Evolutionary conservation across 2,329 filamentous ascomycete genomes (phyloP).

Genomic region (Uncinocarpus reesii): DNA sequence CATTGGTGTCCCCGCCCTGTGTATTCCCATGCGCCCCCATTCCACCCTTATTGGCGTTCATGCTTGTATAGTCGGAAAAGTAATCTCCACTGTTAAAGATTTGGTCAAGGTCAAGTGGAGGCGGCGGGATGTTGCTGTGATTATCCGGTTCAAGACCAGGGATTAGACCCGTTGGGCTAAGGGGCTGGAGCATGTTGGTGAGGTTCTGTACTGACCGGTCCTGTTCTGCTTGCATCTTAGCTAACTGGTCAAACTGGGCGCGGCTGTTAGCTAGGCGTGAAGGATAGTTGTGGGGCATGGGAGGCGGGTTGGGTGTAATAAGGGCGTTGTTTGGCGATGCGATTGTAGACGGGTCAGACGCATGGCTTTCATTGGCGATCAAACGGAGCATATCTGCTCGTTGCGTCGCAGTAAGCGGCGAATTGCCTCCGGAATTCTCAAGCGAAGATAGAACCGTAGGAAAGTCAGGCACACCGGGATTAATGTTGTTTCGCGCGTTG

Average conservation of each 20-base stretch:
- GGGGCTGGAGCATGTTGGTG: constrained; percentile 61
- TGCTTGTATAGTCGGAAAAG: constrained; percentile 37
- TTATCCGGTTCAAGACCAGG: constrained; percentile 48
- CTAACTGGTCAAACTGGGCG: constrained; percentile 66
- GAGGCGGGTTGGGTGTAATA: constrained; percentile 45
- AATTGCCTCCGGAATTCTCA: constrained; percentile 34
- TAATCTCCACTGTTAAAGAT: constrained; percentile 49
- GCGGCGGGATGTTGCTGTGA: constrained; percentile 32
- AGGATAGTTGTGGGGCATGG: constrained; percentile 42
- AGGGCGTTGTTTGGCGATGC: constrained; percentile 45
- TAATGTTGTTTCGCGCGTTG: constrained; percentile 35
- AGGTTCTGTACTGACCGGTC: constrained; percentile 66
- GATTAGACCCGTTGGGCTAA: constrained; percentile 69
- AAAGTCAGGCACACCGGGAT: constrained; percentile 34
- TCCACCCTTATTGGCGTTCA: constrained; percentile 23
- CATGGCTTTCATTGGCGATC: constrained; percentile 39
- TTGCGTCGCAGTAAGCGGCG: constrained; percentile 35
- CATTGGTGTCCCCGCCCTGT: constrained; percentile 3
- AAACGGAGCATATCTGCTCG: constrained; percentile 41
- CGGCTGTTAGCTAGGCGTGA: constrained; percentile 53
- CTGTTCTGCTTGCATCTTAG: constrained; percentile 69
- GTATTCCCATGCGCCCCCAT: constrained; percentile 16
- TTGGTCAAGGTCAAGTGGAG: constrained; percentile 46
- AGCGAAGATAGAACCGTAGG: constrained; percentile 38
- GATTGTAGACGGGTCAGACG: constrained; percentile 30